Base-by-base conservation (phyloP, 78 protist genomes). In the Planoprotostelium fungivorum region DNA sequence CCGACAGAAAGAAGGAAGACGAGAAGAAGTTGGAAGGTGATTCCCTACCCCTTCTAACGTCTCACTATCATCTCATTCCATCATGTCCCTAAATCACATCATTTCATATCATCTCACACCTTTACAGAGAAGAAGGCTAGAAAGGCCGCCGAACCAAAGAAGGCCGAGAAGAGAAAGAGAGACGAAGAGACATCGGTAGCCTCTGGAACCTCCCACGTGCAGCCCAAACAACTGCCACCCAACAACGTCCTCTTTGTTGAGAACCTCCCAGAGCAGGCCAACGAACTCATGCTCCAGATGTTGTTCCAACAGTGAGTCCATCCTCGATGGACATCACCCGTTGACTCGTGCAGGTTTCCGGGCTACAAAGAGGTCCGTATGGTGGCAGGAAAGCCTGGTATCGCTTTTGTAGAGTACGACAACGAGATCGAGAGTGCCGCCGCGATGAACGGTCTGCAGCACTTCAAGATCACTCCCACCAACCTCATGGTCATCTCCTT, bases 361-460 rank as follows among this genome's bases (percentile, higher is more conserved):
- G 98, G 99, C 31, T 94, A 93, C 88, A 85, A 89, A 88, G 97
- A 96, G 84, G 97, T 93, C 28, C 95, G 96, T 37, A 63, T 95
- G 89, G 96, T 96, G 29, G 97, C 97, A 0, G 91, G 93, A 34
- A 94, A 91, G 88, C 83, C 95, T 25, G 98, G 96, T 89, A 90
- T 97, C 29, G 97, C 98, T 29, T 97, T 97, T 84, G 97, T 96
- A 31, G 98, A 97, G 91, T 97, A 90, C 84, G 96, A 94, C 35
- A 86, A 34, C 38, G 98, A 95, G 29, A 16, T 29, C 0, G 92
- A 95, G 85, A 37, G 95, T 28, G 95, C 90, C 36, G 88, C 88
- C n/a, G 96, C 96, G 38, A 94, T 94, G 96, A 34, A 63, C 34
- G 37, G 73, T 89, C 89, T 94, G 35, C 94, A 94, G 88, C 88